Evolutionary conservation across 2,329 filamentous ascomycete genomes (phyloP).

Genomic region (Beauveria bassiana): DNA sequence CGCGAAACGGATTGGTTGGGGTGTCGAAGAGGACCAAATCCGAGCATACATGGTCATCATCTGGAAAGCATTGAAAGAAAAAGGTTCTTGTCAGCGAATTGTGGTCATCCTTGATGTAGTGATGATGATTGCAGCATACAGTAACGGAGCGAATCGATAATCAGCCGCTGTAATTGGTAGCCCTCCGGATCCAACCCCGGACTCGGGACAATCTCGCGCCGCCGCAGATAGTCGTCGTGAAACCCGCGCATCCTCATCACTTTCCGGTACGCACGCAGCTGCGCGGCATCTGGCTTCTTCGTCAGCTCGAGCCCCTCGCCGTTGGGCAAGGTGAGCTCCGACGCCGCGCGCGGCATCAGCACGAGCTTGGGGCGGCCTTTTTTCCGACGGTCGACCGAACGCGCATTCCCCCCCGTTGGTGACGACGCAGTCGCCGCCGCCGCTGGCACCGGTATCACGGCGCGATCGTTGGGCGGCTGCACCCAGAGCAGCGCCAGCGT

Average conservation of each 20-base stretch:
- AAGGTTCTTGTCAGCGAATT: too few species aligned
- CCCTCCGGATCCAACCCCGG: conserved; percentile 9
- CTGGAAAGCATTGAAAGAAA: background rate
- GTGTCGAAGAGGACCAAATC: conserved; percentile 15
- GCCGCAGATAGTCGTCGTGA: background rate
- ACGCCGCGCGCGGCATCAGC: conserved; percentile 9
- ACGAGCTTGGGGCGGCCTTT: conserved; percentile 14
- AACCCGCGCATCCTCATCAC: conserved; percentile 3
- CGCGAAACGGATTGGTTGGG: conserved; percentile 7
- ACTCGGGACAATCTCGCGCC: background rate
- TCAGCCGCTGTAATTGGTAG: conserved; percentile 7
- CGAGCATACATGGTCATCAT: conserved; percentile 1
- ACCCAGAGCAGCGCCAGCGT: conserved; percentile 14
- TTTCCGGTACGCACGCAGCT: background rate
- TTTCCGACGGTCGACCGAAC: background rate
- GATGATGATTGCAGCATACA: background rate
- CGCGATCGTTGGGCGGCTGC: conserved; percentile 2
- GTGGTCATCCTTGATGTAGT: too few species aligned
- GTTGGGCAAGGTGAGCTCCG: background rate
- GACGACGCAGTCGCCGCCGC: too few species aligned
- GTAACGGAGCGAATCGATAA: conserved; percentile 11
- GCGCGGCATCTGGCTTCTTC: background rate
- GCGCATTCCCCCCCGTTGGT: background rate
- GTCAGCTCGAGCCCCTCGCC: background rate
- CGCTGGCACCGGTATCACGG: background rate